Evolutionary conservation across 1,139 yeast species (phyloP).

Genomic region (Suhomyces yuchorum): DNA sequence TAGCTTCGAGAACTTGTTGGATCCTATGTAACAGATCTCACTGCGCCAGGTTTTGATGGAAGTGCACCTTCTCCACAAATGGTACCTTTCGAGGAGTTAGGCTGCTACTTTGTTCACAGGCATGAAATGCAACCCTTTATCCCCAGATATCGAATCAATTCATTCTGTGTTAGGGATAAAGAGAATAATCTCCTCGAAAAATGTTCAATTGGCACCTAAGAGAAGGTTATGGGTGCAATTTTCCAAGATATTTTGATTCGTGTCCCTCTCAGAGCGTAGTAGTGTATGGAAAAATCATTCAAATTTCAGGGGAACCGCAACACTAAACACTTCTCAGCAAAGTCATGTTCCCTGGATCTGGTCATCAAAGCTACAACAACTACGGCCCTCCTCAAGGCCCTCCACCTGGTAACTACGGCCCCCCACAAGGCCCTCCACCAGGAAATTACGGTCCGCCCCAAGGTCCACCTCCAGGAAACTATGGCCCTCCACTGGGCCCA

Average conservation of each 20-base stretch:
- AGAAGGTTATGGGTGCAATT: background rate
- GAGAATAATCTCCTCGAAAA: no score
- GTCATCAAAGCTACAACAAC: slow-evolving; percentile 18
- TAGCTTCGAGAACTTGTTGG: no score
- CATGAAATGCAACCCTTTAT: no score
- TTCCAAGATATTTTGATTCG: background rate
- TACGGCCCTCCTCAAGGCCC: slow-evolving; percentile 14
- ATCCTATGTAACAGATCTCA: no score
- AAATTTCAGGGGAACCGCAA: slow-evolving; percentile 3
- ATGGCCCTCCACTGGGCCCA: slow-evolving; percentile 18
- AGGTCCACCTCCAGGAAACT: slow-evolving; percentile 14
- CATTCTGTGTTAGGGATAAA: no score
- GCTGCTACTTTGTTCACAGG: no score
- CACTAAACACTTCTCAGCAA: background rate
- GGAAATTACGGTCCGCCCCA: slow-evolving; percentile 15
- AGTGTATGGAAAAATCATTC: background rate
- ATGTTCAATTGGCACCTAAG: no score
- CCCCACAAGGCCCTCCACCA: slow-evolving; percentile 18
- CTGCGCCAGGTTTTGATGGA: no score
- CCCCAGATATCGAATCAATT: no score
- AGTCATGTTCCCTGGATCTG: slow-evolving; percentile 29
- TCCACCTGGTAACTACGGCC: slow-evolving; percentile 13
- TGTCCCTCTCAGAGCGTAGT: background rate
- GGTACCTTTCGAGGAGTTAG: no score
- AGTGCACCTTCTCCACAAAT: no score